Evolutionary conservation across 2,329 filamentous ascomycete species (phyloP), one percentile per base, ranked within the genome.

Genomic region (Alternaria gaisen): DNA sequence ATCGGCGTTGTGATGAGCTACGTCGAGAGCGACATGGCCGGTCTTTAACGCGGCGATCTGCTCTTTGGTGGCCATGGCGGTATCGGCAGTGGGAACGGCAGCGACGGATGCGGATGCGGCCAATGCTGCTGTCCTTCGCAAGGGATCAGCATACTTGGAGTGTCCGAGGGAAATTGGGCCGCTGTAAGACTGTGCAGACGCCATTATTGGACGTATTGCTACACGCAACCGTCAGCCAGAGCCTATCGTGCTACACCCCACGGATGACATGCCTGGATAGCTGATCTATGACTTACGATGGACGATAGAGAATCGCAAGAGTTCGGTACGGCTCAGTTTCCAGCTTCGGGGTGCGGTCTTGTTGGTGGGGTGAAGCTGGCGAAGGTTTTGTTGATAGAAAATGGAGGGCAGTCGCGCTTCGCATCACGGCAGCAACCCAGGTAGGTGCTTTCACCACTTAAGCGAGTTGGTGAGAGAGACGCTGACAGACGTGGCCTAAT

Each of bases 11-110:
- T 56, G 40, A 16, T 24, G 26, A 2, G 30, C 53, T 30, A 40
- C 42, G 3, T 57, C 22, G 30, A 32, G 24, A 20, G 50, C 12
- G 26, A 40, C 42, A 46, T 28, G 32, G 16, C 20, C 14, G 16
- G 34, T 41, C n/a, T 54, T 40, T 7, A 46, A 41, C n/a, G 68
- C 61, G 11, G 64, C 63, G n/a, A 71, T 65, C 58, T 76, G 74
- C 54, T 73, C 62, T 36, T 65, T 71, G 7, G 69, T 72, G 4
- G 70, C 70, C 41, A 73, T 66, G n/a, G 62, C 53, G 28, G 50
- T 68, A 11, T 68, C 55, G 28, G 53, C 20, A 3, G 42, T 28
- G 16, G 42, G 28, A 18, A 16, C 24, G 24, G 38, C 20, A 24
- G 38, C 28, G 5, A 32, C 28, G n/a, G 42, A 18, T 12, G 56